A percentile compares a stretch with the other conserved stretches of the same genome.
Evolutionary conservation across 352 stramenopile genomes (phyloP).

Genomic region (Aphanomyces stellatus): DNA sequence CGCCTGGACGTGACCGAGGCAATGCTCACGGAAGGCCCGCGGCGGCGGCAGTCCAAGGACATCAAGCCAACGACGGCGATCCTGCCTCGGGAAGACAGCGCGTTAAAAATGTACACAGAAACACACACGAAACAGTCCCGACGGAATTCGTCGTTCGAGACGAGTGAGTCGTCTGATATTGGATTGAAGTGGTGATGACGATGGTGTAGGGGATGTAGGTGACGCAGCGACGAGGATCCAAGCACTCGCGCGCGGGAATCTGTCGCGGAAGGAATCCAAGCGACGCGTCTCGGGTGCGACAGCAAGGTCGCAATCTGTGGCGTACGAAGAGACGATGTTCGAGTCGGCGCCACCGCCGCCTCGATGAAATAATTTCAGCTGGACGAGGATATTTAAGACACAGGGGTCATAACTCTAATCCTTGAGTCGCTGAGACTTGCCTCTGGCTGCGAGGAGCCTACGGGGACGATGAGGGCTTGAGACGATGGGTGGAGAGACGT

Average conservation of each 20-base stretch:
- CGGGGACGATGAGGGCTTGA: not conserved
- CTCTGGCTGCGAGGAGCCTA: not conserved
- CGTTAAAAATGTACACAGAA: not conserved
- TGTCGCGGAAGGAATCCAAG: too few relatives aligned
- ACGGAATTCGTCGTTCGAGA: too few relatives aligned
- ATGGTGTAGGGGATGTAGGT: not conserved
- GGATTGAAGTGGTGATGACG: too few relatives aligned
- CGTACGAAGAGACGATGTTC: not conserved
- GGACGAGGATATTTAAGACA: not conserved
- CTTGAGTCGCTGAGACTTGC: conserved; percentile 3
- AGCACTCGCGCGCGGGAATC: not conserved
- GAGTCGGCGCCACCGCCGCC: not conserved
- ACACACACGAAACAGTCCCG: too few relatives aligned
- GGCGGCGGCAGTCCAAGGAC: too few relatives aligned
- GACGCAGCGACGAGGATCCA: conserved; percentile 2
- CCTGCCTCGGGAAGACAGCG: not conserved
- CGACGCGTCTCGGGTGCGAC: not conserved
- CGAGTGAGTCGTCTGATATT: too few relatives aligned
- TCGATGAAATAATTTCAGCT: not conserved
- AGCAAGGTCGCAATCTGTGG: not conserved
- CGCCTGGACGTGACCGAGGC: too few relatives aligned
- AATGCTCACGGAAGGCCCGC: too few relatives aligned
- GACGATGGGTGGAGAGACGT: not conserved
- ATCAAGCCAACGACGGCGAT: too few relatives aligned
- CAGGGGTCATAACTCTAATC: too few relatives aligned